Percentiles rank a stretch among this genome's conserved stretches.
Conservation (phyloP, 768 basidiomycete genomes). For the Termitomyces sp. region DNA sequence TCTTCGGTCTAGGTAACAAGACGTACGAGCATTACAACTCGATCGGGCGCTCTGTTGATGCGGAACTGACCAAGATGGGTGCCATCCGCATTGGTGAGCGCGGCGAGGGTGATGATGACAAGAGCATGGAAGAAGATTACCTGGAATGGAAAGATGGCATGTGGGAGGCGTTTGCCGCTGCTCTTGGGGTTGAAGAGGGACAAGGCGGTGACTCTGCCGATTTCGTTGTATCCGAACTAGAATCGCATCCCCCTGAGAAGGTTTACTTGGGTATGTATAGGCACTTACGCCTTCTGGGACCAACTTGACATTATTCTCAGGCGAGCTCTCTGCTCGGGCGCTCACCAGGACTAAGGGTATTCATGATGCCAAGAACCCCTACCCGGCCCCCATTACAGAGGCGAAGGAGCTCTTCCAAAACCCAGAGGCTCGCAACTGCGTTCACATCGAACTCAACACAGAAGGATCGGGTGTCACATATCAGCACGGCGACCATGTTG, state of each 20-base stretch:
- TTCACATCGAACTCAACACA: slow-evolving; percentile 91
- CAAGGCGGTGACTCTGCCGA: slow-evolving; percentile 94
- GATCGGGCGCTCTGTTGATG: slow-evolving; percentile 79
- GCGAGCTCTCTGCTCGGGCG: slow-evolving; percentile 94
- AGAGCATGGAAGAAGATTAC: slow-evolving; percentile 99
- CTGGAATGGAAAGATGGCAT: slow-evolving; percentile 98
- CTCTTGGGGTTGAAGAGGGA: slow-evolving; percentile 90
- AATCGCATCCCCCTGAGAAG: slow-evolving; percentile 75
- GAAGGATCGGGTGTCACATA: slow-evolving; percentile 97
- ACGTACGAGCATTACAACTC: slow-evolving; percentile 97
- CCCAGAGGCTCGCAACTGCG: slow-evolving; percentile 81
- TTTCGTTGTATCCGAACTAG: slow-evolving; percentile 86
- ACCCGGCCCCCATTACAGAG: slow-evolving; percentile 73
- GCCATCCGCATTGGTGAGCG: slow-evolving; percentile 81
- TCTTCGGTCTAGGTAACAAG: slow-evolving; percentile 90
- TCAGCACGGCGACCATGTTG: slow-evolving; percentile 97
- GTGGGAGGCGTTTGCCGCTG: slow-evolving; percentile 87
- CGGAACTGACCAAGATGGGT: slow-evolving; percentile 71
- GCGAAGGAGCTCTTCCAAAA: slow-evolving; percentile 82
- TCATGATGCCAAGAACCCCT: slow-evolving; percentile 98
- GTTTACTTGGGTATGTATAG: slow-evolving; percentile 78
- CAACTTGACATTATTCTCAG: slow-evolving; percentile 32
- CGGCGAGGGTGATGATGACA: slow-evolving; percentile 98
- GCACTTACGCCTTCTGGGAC: background rate
- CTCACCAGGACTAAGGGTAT: slow-evolving; percentile 92